Conservation (phyloP, 1,284 basidiomycete genomes). For the Papiliotrema fonsecae region DNA sequence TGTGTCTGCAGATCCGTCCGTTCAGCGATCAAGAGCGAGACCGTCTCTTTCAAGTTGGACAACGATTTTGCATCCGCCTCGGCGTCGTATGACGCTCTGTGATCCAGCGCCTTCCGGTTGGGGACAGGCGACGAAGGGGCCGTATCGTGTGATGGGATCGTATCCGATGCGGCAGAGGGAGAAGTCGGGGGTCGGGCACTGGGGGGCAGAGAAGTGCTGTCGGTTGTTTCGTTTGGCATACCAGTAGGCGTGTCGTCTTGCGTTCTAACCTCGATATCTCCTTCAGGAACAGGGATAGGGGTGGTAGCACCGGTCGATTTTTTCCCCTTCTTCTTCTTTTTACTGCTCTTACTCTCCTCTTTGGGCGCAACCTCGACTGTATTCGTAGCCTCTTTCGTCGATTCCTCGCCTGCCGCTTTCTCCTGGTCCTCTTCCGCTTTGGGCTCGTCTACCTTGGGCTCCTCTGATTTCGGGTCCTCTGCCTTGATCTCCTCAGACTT, state of each 20-base stretch:
- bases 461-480: not conserved
- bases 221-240: too few species aligned
- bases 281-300: not conserved
- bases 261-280: not conserved
- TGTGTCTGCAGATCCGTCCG: conserved; percentile 34
- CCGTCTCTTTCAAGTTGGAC: conserved; percentile 32
- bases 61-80: conserved; percentile 8
- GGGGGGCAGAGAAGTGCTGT: conserved; percentile 6
- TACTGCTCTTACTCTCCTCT: conserved; percentile 30
- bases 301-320: not conserved
- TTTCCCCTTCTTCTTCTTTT: conserved; percentile 58
- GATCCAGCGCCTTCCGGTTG: too few species aligned
- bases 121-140: not conserved
- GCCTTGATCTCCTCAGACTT: not conserved
- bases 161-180: not conserved
- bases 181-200: not conserved
- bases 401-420: conserved; percentile 1
- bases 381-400: conserved; percentile 23
- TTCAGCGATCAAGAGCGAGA: conserved; percentile 39
- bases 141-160: too few species aligned
- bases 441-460: not conserved
- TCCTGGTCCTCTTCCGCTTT: not conserved
- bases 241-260: not conserved
- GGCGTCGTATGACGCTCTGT: too few species aligned
- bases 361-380: conserved; percentile 30